phyloP scores from a whole-genome alignment of 176 grass and related monocot species.

The Raddia distichophylla region DNA sequence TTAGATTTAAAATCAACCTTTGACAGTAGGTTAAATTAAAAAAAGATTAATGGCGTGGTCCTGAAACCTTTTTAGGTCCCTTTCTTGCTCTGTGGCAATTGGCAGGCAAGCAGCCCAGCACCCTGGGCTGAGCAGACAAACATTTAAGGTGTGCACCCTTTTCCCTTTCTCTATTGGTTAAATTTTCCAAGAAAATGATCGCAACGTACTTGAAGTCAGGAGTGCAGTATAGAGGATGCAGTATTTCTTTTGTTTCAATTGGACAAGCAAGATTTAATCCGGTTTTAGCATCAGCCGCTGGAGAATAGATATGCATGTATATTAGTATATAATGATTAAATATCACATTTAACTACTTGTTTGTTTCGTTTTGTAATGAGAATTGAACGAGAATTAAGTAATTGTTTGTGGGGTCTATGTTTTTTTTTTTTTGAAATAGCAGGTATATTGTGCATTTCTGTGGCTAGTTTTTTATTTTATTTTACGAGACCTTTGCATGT shows the following conservation, averaged over 20 bases:
- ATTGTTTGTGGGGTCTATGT: too few relatives aligned
- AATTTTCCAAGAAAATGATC: conserved; percentile 3
- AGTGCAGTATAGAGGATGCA: not conserved
- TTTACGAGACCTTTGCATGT: too few relatives aligned
- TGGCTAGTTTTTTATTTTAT: too few relatives aligned
- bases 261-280: not conserved
- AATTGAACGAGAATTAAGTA: too few relatives aligned
- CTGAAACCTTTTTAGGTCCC: conserved; percentile 15
- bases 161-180: not conserved
- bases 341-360: too few relatives aligned
- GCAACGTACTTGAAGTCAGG: not conserved
- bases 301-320: not conserved
- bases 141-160: not conserved
- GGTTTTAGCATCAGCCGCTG: not conserved
- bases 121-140: not conserved
- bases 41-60: not conserved
- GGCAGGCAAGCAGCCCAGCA: not conserved
- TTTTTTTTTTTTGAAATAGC: too few relatives aligned
- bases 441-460: too few relatives aligned
- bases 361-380: too few relatives aligned
- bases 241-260: not conserved
- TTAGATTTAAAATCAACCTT: too few relatives aligned
- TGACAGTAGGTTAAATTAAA: too few relatives aligned
- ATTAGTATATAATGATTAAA: not conserved
- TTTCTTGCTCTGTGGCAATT: conserved; percentile 12